Evolutionary conservation across 768 basidiomycete genomes (phyloP).

Genomic region (Hirschioporus abietinus): DNA sequence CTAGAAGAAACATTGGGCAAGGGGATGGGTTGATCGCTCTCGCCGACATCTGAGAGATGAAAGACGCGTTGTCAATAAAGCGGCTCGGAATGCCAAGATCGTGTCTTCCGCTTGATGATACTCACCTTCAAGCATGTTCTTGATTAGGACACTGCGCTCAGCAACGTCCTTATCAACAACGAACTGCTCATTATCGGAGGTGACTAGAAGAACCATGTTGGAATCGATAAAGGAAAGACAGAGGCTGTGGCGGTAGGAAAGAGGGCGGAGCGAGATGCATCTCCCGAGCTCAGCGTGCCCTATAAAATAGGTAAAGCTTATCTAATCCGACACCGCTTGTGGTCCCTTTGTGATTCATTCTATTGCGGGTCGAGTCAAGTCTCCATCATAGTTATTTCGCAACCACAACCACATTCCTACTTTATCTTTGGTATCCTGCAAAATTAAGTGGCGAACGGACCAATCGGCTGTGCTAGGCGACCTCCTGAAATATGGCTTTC

Average conservation of each 20-base stretch:
- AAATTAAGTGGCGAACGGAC: not conserved
- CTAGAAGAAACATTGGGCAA: slow-evolving; percentile 91
- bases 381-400: not conserved
- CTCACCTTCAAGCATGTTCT: slow-evolving; percentile 98
- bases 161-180: slow-evolving; percentile 91
- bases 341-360: no score
- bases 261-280: slow-evolving; percentile 11
- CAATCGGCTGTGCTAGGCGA: not conserved
- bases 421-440: not conserved
- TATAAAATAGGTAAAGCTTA: slow-evolving; percentile 1
- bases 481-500: not conserved
- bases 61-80: slow-evolving; percentile 2
- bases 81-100: slow-evolving; percentile 10
- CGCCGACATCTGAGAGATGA: slow-evolving; percentile 71
- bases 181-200: slow-evolving; percentile 95
- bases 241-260: slow-evolving; percentile 13
- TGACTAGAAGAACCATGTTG: slow-evolving; percentile 81
- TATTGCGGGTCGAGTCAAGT: not conserved
- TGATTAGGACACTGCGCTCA: slow-evolving; percentile 93
- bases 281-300: not conserved
- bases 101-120: slow-evolving; percentile 7
- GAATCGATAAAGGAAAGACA: slow-evolving; percentile 6
- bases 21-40: slow-evolving; percentile 91
- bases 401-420: not conserved
- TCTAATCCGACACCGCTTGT: slow-evolving; percentile 1